Conservation (phyloP, 768 basidiomycete genomes). For the Suillus americanus region DNA sequence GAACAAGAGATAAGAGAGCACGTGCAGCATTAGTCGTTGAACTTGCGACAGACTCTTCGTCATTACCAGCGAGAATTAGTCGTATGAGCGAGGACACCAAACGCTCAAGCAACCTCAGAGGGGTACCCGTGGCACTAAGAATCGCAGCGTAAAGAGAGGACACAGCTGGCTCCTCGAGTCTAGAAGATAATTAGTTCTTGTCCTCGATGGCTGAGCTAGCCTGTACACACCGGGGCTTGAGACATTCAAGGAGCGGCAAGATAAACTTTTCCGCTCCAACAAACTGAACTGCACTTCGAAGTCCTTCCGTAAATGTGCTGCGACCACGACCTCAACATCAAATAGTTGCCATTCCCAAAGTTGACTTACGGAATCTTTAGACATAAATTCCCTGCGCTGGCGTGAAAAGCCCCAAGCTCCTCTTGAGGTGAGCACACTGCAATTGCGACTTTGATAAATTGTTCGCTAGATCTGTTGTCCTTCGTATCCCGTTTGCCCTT, state of each 20-base stretch:
- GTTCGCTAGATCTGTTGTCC: constrained; percentile 45
- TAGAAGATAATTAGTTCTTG: constrained; percentile 12
- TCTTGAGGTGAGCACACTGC: constrained; percentile 67
- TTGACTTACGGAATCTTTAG: constrained; percentile 47
- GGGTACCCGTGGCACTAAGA: constrained; percentile 26
- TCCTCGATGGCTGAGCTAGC: too few relatives aligned
- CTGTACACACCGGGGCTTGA: constrained; percentile 41
- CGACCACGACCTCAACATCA: not conserved
- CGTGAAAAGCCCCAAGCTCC: constrained; percentile 46
- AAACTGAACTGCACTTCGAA: constrained; percentile 44
- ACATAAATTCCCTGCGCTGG: constrained; percentile 39
- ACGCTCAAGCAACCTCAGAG: constrained; percentile 21
- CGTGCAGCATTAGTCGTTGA: constrained; percentile 17
- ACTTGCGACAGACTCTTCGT: not conserved
- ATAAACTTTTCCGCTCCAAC: constrained; percentile 57
- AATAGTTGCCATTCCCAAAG: not conserved
- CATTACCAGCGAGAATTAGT: constrained; percentile 13
- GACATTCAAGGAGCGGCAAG: constrained; percentile 45
- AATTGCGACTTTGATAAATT: constrained; percentile 65
- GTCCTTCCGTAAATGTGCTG: constrained; percentile 49
- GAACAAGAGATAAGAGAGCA: constrained; percentile 51
- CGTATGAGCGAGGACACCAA: constrained; percentile 23
- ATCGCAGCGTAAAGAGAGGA: constrained; percentile 30
- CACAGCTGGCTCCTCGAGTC: constrained; percentile 31
- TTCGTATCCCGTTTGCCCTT: constrained; percentile 19